These are phyloP conservation scores for Epithele typhae DNA, from an alignment of 768 basidiomycete species.

Conservation along the genomic window DNA sequence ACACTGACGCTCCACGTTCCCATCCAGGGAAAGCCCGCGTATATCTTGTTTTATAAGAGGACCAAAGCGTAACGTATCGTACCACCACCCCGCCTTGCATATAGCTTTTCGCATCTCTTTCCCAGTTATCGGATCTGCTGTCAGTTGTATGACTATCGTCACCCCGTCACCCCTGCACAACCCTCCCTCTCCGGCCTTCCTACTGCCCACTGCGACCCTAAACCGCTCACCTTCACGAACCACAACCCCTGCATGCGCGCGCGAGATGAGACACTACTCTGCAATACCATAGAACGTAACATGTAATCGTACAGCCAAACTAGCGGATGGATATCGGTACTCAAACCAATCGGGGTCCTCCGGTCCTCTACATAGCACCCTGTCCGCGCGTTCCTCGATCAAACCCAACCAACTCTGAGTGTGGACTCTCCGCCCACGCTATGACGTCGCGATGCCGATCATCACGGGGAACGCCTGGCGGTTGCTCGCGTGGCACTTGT, in stretches of 20 bases:
- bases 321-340: constrained; percentile 4
- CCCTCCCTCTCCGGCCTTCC: not conserved
- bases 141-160: constrained; percentile 18
- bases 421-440: not conserved
- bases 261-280: constrained; percentile 15
- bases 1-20: constrained; percentile 27
- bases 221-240: not conserved
- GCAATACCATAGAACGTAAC: constrained; percentile 27
- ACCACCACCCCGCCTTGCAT: not conserved
- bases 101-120: constrained; percentile 8
- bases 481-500: constrained; percentile 38
- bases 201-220: constrained; percentile 5
- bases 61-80: constrained; percentile 20
- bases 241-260: constrained; percentile 7
- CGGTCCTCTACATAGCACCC: not conserved
- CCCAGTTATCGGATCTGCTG: constrained; percentile 20
- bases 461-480: constrained; percentile 11
- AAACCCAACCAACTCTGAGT: no score
- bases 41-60: constrained; percentile 64
- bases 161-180: not conserved
- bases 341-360: not conserved
- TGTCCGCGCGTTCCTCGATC: no score
- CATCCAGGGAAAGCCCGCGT: constrained; percentile 60
- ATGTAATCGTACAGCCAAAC: constrained; percentile 33
- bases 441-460: constrained; percentile 20